phyloP scores from a whole-genome alignment of 78 protist genomes.

The Creolimax fragrantissima region DNA sequence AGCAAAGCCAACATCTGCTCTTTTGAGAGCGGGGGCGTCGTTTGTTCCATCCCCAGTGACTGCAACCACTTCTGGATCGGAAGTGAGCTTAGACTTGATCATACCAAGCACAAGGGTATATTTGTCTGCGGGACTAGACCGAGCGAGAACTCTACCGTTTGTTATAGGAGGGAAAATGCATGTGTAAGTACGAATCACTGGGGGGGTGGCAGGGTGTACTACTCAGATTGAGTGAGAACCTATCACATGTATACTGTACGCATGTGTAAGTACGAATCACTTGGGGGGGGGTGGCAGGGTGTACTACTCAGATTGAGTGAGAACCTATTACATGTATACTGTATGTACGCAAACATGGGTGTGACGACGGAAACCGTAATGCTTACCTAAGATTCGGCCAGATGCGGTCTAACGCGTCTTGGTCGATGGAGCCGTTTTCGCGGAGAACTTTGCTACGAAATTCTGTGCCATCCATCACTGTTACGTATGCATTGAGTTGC shows the following conservation, averaged over 20 bases:
- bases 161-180: too few relatives aligned
- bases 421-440: not conserved
- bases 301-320: too few relatives aligned
- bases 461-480: not conserved
- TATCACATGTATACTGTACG: too few relatives aligned
- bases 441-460: not conserved
- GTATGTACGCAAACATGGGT: too few relatives aligned
- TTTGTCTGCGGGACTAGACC: slow-evolving; percentile 76
- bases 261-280: too few relatives aligned
- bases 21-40: slow-evolving; percentile 90
- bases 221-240: too few relatives aligned
- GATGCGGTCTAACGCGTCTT: not conserved
- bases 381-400: not conserved
- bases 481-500: too few relatives aligned
- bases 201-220: too few relatives aligned
- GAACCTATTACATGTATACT: too few relatives aligned
- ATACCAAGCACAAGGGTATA: slow-evolving; percentile 53
- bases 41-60: slow-evolving; percentile 96
- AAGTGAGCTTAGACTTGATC: not conserved
- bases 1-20: slow-evolving; percentile 93
- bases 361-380: too few relatives aligned
- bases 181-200: too few relatives aligned
- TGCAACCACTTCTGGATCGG: slow-evolving; percentile 91
- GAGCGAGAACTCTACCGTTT: slow-evolving; percentile 88
- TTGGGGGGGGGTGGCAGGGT: too few relatives aligned